Base-by-base conservation (phyloP, 306 rosid genomes). In the Rosa multiflora region DNA sequence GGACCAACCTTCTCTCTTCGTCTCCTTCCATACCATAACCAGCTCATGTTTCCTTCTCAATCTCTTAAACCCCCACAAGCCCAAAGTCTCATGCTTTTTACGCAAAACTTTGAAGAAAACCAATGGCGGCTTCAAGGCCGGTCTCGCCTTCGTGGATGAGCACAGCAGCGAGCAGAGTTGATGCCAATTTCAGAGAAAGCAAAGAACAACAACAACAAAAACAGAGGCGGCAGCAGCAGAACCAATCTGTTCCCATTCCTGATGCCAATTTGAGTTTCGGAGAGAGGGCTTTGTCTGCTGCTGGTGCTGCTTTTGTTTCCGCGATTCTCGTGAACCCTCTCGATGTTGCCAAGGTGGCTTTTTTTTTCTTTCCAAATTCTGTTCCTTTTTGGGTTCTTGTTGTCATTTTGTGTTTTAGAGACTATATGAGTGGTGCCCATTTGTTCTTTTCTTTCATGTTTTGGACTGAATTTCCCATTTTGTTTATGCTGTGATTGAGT, bases 261-360 rank as follows among this genome's bases (percentile, higher is more conserved):
- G 91, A 91, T 12, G 72, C 73, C 32, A 74, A 90, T 58, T 76
- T 95, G 89, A 80, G 87, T 21, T 76, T 90, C 51, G 83, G 84
- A 23, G 92, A 89, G 83, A 88, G 98, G 55, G 85, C 90, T 77
- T 56, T 93, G 7, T 87, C 99, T 56, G 98, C 92, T 18, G 91
- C 93, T 17, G 97, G 96, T 42, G 97, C 99, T 63, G 94, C 99
- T 53, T 67, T 91, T 55, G 13, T 95, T 46, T 95, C 99, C 18
- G 96, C 99, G 43, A 59, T 95, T 73, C 79, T 95, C 72, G 92
- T 93, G 46, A 95, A 95, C 81, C 98, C 99, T 35, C 94, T 95
- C 39, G 99, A 95, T 74, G 88, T 95, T 13, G 99, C 91, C 87
- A 95, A 95, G 92, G 98, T 88, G n/a, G 46, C 20, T 23, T 59